A percentile compares a stretch with the other conserved stretches of the same genome.
Conservation (phyloP, 805 yeast genomes). For the Dipodascopsis uninucleata region DNA sequence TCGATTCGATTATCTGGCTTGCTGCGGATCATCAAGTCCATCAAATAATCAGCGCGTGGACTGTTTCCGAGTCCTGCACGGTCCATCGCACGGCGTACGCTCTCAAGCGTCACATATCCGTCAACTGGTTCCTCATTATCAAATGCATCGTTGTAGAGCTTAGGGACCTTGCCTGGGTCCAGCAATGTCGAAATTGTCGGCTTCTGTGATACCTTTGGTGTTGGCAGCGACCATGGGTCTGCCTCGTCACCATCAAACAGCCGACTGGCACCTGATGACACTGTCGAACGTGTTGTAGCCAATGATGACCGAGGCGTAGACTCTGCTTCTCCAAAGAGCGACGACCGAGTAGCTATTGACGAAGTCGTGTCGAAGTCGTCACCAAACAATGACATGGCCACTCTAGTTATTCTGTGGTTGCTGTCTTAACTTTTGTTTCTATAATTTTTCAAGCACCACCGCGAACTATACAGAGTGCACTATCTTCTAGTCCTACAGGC, state of each 20-base stretch:
- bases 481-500: too few relatives aligned
- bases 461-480: too few relatives aligned
- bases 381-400: constrained; percentile 28
- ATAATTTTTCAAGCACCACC: too few relatives aligned
- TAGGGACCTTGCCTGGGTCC: constrained; percentile 21
- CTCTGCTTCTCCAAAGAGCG: constrained; percentile 17
- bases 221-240: constrained; percentile 23
- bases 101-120: constrained; percentile 16
- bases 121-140: constrained; percentile 26
- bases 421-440: too few relatives aligned
- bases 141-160: constrained; percentile 25
- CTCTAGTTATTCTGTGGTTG: too few relatives aligned
- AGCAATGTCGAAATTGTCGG: constrained; percentile 27
- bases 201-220: constrained; percentile 10
- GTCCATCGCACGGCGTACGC: constrained; percentile 21
- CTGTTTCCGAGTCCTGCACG: constrained; percentile 24
- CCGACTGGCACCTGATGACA: constrained; percentile 7
- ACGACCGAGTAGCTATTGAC: constrained; percentile 14
- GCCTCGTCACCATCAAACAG: constrained; percentile 17
- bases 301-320: constrained; percentile 7
- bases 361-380: constrained; percentile 29
- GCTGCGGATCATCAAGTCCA: constrained; percentile 18
- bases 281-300: constrained; percentile 11
- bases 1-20: constrained; percentile 29
- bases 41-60: constrained; percentile 14